These are phyloP conservation scores for Tolypocladium pustulatum DNA, from an alignment of 2,329 filamentous ascomycete species.

Conservation along the genomic window DNA sequence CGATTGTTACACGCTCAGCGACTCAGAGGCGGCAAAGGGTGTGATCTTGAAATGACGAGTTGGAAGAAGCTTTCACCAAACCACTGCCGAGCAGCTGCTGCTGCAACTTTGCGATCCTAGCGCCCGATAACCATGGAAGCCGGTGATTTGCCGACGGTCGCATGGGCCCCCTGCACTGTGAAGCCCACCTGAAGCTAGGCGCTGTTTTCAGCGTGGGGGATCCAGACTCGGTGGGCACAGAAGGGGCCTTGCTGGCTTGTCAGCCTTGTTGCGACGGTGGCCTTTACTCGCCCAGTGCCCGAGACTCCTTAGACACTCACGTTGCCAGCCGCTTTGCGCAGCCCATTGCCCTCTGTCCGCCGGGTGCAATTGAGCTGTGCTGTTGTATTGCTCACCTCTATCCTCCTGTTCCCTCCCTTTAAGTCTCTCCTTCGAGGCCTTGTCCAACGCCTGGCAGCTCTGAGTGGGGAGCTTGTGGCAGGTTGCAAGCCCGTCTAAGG, in stretches of 20 bases:
- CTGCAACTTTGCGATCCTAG: neutral
- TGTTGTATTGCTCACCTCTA: neutral
- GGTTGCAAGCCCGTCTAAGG: neutral
- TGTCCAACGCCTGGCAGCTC: neutral
- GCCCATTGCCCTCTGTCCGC: slow-evolving; percentile 3
- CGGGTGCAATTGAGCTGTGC: neutral
- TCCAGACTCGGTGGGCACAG: neutral
- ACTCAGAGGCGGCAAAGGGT: neutral
- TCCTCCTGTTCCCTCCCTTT: too few relatives aligned
- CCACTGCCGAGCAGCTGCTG: neutral
- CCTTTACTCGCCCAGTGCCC: slow-evolving; percentile 10
- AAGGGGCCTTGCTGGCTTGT: neutral
- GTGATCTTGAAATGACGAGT: neutral
- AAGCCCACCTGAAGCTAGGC: neutral
- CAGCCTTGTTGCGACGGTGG: slow-evolving; percentile 22
- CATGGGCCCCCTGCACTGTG: neutral
- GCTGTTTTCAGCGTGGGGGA: neutral
- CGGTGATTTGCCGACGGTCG: neutral
- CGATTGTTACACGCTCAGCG: neutral
- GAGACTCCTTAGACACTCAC: neutral
- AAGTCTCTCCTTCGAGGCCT: neutral
- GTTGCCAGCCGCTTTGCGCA: slow-evolving; percentile 4
- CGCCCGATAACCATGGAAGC: neutral
- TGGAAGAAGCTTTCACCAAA: neutral
- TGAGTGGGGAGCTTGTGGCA: neutral